Evolutionary conservation across 192 early-diverging fungal species (phyloP), one percentile per base, ranked within the genome.

Genomic region (Phlyctochytrium bullatum): DNA sequence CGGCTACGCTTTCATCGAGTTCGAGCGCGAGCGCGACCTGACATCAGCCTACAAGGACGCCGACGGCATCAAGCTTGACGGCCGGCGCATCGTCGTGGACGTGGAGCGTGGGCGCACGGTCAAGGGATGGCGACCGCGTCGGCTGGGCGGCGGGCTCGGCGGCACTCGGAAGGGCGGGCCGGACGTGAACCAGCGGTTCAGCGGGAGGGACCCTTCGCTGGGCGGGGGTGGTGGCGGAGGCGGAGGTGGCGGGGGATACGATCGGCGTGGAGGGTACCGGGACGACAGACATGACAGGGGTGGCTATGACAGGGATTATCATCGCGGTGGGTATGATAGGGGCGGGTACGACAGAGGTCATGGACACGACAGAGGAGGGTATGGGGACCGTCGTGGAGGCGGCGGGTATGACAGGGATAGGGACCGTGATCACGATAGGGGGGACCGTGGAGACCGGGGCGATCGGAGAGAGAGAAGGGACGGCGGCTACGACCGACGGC

Each of bases 1-100:
- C 70, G 95, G 96, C 36, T 98, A 97, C 66, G 96, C 93, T 0
- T 98, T 98, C 68, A 86, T 98, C 66, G 96, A 98, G 78, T 98
- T 85, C 74, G 94, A 92, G 68, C 82, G 89, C 52, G 96, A 98
- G 76, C 76, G 80, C 23, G 92, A 91, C 64, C 87, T 95, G 88
- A 85, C 85, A 62, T 81, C 84, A 47, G 91, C 91, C 3, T 93
- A 90, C 71, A 90, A 91, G 61, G 90, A 91, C 68, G 90, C 92
- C 3, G 96, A 98, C 75, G 93, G 92, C 1, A 75, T 90, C 59
- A 92, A 93, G 67, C 83, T 98, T 25, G 78, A 90, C 51, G 92
- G 91, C 27, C 86, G 92, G 25, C 86, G 93, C 34, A 79, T 96
- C 25, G 75, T 96, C 24, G 93, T 96, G 1, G 96, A 98, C 73